Evolutionary conservation across 495 filamentous ascomycete species (phyloP), one percentile per base, ranked within the genome.

Genomic region (Aspergillus avenaceus): DNA sequence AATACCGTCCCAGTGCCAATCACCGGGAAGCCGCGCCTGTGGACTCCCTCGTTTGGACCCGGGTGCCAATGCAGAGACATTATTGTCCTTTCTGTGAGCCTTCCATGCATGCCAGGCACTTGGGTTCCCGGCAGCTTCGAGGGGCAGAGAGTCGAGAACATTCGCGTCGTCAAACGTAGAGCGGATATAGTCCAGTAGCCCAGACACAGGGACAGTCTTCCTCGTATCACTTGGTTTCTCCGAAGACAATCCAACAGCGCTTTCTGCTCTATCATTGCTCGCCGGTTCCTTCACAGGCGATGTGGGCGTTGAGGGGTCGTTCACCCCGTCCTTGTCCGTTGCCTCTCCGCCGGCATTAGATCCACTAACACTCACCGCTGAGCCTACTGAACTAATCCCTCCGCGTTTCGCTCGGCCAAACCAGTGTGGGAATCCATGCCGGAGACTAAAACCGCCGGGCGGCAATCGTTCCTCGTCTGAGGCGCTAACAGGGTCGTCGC

Each of bases 1-100:
- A 7, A 96, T 91, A 1, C 90, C 91, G 65, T 95, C 90, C 91
- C 91, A 96, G 63, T 91, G 92, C 91, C 91, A 96, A 50, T 93
- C 86, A 12, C 84, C 87, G 2, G 87, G 87, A 23, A 77, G 75
- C 42, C 84, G 78, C 36, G 74, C 59, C 48, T 72, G 70, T 41
- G 66, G 66, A 18, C 58, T 66, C 29, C 59, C 68, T 24, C 59
- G 60, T 58, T 62, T 71, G 41, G 56, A 49, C 25, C 50, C 40
- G 8, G 55, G 45, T 7, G 41, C 38, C 5, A 45, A 22, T 2
- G 29, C 52, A 19, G 53, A 45, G 8, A 45, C 44, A 37, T 41
- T 37, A 32, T 41, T 47, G 11, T 60, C 60, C 54, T 61, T 67
- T 50, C 82, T 76, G 65, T 92, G 79, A 16, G 86, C 79, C 53